Evolutionary conservation across 2,329 filamentous ascomycete species (phyloP).

Genomic region (Sporothrix globosa): DNA sequence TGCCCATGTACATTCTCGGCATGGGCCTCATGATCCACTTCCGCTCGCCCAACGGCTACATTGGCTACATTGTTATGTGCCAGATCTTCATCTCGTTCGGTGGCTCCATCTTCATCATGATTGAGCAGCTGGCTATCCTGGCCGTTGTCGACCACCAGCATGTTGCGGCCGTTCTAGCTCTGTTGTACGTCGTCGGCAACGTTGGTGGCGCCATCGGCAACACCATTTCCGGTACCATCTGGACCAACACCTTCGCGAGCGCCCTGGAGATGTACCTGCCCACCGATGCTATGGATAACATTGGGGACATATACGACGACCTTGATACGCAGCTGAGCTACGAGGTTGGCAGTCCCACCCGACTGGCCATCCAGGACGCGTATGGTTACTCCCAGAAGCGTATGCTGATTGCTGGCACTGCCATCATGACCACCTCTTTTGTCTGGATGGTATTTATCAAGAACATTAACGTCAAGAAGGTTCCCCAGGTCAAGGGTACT

Average conservation of each 20-base stretch:
- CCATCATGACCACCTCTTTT: conserved; percentile 43
- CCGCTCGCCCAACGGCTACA: conserved; percentile 42
- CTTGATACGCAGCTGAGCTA: conserved; percentile 57
- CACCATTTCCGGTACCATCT: conserved; percentile 49
- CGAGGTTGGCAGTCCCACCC: conserved; percentile 46
- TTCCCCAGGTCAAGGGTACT: conserved; percentile 31
- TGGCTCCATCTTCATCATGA: conserved; percentile 57
- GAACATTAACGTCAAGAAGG: conserved; percentile 34
- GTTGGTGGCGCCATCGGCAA: conserved; percentile 53
- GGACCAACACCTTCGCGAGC: conserved; percentile 49
- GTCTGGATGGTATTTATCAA: conserved; percentile 35
- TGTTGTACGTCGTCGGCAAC: conserved; percentile 51
- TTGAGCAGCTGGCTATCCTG: conserved; percentile 62
- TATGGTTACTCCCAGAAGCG: conserved; percentile 53
- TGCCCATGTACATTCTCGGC: conserved; percentile 44
- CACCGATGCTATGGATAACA: conserved; percentile 42
- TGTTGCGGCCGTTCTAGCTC: conserved; percentile 54
- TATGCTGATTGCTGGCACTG: conserved; percentile 46
- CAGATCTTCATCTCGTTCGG: conserved; percentile 49
- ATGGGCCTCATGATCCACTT: conserved; percentile 51
- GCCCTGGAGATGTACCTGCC: conserved; percentile 59
- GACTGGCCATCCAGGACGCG: conserved; percentile 50
- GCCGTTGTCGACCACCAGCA: conserved; percentile 58
- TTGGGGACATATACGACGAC: conserved; percentile 56
- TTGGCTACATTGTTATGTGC: conserved; percentile 45